These are phyloP conservation scores for Calocybe gangraenosa DNA, from an alignment of 768 basidiomycete genomes.

Conservation along the genomic window DNA sequence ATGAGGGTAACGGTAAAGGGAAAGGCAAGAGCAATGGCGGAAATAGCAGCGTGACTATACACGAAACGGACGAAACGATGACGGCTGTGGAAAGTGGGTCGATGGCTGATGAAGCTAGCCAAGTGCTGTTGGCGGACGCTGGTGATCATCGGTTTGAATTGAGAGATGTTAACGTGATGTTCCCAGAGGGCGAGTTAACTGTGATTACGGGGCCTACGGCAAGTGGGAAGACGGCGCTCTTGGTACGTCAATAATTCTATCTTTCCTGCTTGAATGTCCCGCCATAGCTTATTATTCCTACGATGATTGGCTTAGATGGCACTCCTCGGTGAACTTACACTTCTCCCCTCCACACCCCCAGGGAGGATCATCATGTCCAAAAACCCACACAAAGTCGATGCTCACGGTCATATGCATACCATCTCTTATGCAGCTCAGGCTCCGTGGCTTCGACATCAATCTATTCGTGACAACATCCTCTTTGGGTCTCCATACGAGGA, in stretches of 20 bases:
- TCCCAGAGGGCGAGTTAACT: slow-evolving; percentile 69
- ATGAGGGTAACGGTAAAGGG: slow-evolving; percentile 10
- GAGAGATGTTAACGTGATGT: slow-evolving; percentile 58
- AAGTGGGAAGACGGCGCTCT: slow-evolving; percentile 76
- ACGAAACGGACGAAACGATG: slow-evolving; percentile 13
- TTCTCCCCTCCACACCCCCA: slow-evolving; percentile 26
- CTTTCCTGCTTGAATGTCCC: neutral
- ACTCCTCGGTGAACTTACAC: slow-evolving; percentile 68
- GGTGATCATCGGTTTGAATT: slow-evolving; percentile 61
- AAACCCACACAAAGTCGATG: slow-evolving; percentile 53
- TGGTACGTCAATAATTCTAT: slow-evolving; percentile 36
- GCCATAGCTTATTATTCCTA: neutral
- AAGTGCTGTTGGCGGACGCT: slow-evolving; percentile 16
- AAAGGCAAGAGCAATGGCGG: slow-evolving; percentile 3
- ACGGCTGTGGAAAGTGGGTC: slow-evolving; percentile 20
- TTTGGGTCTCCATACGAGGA: slow-evolving; percentile 74
- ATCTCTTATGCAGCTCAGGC: slow-evolving; percentile 74
- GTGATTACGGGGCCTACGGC: slow-evolving; percentile 79
- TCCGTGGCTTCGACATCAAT: slow-evolving; percentile 66
- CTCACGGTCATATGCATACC: slow-evolving; percentile 54
- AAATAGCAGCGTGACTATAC: neutral
- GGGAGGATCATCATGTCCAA: slow-evolving; percentile 66
- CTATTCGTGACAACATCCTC: slow-evolving; percentile 77
- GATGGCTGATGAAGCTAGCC: slow-evolving; percentile 11
- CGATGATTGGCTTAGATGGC: slow-evolving; percentile 45